Evolutionary conservation across 345 rosid species (phyloP).

Genomic region (Eucalyptus marginata): DNA sequence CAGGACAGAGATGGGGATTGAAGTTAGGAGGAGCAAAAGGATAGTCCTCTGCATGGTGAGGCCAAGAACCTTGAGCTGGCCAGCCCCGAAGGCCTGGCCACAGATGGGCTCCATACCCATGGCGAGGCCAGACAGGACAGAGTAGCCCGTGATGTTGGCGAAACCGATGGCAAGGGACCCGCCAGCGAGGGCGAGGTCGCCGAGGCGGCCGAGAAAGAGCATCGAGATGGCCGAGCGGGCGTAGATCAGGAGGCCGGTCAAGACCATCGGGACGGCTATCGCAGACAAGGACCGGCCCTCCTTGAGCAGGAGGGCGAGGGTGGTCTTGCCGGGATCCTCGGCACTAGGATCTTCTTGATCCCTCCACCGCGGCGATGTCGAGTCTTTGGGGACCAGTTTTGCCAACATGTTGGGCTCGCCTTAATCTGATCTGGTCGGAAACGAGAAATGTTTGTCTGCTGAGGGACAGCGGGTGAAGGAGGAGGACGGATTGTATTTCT

Average conservation of each 20-base stretch:
- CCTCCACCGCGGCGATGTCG: not conserved
- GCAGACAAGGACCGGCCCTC: slow-evolving; percentile 50
- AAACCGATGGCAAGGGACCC: slow-evolving; percentile 85
- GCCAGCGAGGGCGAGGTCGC: slow-evolving; percentile 61
- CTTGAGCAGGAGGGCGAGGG: slow-evolving; percentile 11
- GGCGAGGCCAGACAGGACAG: slow-evolving; percentile 79
- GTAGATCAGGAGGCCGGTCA: slow-evolving; percentile 66
- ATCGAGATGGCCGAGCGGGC: slow-evolving; percentile 79
- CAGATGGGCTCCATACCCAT: slow-evolving; percentile 94
- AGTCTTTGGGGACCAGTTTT: not conserved
- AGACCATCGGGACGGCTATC: slow-evolving; percentile 51
- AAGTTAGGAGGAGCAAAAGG: slow-evolving; percentile 46
- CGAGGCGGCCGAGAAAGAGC: slow-evolving; percentile 77
- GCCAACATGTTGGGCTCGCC: not conserved
- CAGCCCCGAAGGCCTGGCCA: slow-evolving; percentile 85
- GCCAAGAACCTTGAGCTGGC: slow-evolving; percentile 59
- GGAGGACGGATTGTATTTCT: not conserved
- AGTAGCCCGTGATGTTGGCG: slow-evolving; percentile 90
- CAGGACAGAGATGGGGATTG: slow-evolving; percentile 47
- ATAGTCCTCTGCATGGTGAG: slow-evolving; percentile 57
- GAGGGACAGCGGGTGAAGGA: not conserved
- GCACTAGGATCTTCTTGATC: not conserved
- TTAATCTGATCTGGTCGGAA: not conserved
- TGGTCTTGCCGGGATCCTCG: not conserved
- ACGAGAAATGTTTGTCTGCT: not conserved